Percentiles rank a stretch among this genome's conserved stretches.
Conservation (phyloP, 805 yeast genomes). For the Spathaspora gorwiae region DNA sequence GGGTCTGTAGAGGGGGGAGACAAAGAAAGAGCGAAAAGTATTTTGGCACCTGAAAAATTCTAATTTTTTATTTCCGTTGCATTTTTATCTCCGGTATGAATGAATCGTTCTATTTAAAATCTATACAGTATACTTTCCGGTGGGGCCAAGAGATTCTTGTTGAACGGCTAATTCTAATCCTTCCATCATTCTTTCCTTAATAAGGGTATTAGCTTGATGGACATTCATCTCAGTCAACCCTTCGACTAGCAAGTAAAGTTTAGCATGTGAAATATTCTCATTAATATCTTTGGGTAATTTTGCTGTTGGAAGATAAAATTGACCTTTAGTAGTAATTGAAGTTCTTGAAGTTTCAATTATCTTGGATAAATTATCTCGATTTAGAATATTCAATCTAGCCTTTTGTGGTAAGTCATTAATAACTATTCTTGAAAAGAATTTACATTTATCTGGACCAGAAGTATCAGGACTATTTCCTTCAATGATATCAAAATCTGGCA, state of each 20-base stretch:
- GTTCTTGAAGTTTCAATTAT: slow-evolving; percentile 69
- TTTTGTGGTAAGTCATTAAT: slow-evolving; percentile 83
- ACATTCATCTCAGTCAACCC: slow-evolving; percentile 61
- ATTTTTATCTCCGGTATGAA: background rate
- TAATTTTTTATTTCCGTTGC: background rate
- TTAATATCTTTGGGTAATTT: slow-evolving; percentile 44
- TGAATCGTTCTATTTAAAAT: background rate
- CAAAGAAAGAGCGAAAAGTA: background rate
- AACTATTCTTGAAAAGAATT: slow-evolving; percentile 63
- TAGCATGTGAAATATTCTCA: slow-evolving; percentile 50
- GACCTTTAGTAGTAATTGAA: slow-evolving; percentile 80
- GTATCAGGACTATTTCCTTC: slow-evolving; percentile 52
- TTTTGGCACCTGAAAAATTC: background rate
- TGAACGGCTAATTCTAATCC: slow-evolving; percentile 50
- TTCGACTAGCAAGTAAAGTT: slow-evolving; percentile 74
- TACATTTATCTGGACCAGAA: slow-evolving; percentile 50
- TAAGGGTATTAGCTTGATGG: slow-evolving; percentile 50
- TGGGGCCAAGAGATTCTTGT: slow-evolving; percentile 38
- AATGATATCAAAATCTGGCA: slow-evolving; percentile 45
- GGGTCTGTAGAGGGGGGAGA: too few relatives aligned
- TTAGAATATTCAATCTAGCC: slow-evolving; percentile 74
- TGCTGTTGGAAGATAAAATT: slow-evolving; percentile 45
- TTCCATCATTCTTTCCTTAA: slow-evolving; percentile 51
- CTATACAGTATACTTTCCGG: slow-evolving; percentile 49
- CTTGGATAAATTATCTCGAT: slow-evolving; percentile 56